A percentile compares a stretch with the other conserved stretches of the same genome.
Evolutionary conservation across 148 eudicot genomes (phyloP).

Genomic region (Diospyros lotus): DNA sequence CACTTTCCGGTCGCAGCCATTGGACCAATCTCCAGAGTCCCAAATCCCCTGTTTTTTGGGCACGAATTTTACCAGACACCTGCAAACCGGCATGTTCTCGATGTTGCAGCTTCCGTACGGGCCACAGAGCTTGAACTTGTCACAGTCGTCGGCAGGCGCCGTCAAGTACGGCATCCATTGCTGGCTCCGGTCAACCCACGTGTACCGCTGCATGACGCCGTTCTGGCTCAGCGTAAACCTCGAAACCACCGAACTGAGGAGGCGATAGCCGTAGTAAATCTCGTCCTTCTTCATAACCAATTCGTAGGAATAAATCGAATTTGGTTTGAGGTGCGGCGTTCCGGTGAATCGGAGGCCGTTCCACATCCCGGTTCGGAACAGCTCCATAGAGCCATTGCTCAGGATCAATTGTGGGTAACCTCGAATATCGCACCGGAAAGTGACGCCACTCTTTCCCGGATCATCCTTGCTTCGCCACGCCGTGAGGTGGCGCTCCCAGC

Average conservation of each 20-base stretch:
- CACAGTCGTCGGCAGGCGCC: conserved; percentile 16
- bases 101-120: conserved; percentile 19
- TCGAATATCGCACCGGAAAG: not conserved
- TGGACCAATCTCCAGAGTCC: conserved; percentile 11
- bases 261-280: not conserved
- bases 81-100: conserved; percentile 13
- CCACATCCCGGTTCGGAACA: conserved; percentile 17
- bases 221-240: conserved; percentile 5
- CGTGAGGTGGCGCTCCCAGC: not conserved
- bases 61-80: conserved; percentile 21
- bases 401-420: conserved; percentile 16
- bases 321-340: not conserved
- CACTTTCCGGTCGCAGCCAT: conserved; percentile 20
- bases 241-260: not conserved
- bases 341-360: conserved; percentile 23
- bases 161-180: conserved; percentile 9
- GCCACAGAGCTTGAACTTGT: conserved; percentile 19
- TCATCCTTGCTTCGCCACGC: conserved; percentile 23
- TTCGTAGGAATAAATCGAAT: not conserved
- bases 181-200: conserved; percentile 11
- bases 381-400: not conserved
- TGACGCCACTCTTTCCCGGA: conserved; percentile 15
- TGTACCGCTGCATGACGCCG: conserved; percentile 6
- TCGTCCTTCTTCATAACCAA: not conserved
- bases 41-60: conserved; percentile 17